A percentile compares a stretch with the other conserved stretches of the same genome.
phyloP scores from a whole-genome alignment of 2,329 filamentous ascomycete genomes.

The Colletotrichum simmondsii region DNA sequence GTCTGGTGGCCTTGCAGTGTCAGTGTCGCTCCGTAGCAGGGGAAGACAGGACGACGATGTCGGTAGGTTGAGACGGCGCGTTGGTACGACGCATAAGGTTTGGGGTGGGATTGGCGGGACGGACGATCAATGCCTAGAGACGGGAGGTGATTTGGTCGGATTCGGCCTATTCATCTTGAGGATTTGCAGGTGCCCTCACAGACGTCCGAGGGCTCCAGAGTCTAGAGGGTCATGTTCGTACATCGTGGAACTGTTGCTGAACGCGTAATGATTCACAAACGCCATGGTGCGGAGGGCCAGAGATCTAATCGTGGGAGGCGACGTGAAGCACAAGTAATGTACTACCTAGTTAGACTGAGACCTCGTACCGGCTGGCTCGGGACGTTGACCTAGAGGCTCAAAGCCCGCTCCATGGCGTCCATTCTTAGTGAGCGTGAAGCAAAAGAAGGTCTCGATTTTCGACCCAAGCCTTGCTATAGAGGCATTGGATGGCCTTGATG shows the following conservation, averaged over 20 bases:
- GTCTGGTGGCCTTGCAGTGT: neutral
- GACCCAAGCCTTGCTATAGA: neutral
- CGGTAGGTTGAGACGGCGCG: neutral
- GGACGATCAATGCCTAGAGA: slow-evolving; percentile 26
- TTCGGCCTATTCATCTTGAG: slow-evolving; percentile 5
- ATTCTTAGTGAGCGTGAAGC: neutral
- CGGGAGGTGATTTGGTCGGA: slow-evolving; percentile 10
- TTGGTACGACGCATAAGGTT: slow-evolving; percentile 13
- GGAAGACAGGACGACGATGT: slow-evolving; percentile 1
- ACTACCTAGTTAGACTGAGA: neutral
- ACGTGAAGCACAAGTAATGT: neutral
- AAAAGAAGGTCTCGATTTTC: neutral
- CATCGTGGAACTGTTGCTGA: neutral
- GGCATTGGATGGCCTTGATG: neutral
- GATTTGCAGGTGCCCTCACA: neutral
- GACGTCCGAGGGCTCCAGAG: neutral
- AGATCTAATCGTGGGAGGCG: neutral
- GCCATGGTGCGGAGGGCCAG: neutral
- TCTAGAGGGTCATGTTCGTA: neutral
- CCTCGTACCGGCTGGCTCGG: neutral
- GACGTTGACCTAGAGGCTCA: neutral
- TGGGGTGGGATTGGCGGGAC: slow-evolving; percentile 18
- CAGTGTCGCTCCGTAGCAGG: neutral
- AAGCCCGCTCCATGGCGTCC: neutral
- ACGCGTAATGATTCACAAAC: slow-evolving; percentile 5